Percentiles rank a stretch among this genome's conserved stretches.
These are phyloP conservation scores for Rhodotorula diobovata DNA, from an alignment of 768 basidiomycete genomes.

Conservation along the genomic window DNA sequence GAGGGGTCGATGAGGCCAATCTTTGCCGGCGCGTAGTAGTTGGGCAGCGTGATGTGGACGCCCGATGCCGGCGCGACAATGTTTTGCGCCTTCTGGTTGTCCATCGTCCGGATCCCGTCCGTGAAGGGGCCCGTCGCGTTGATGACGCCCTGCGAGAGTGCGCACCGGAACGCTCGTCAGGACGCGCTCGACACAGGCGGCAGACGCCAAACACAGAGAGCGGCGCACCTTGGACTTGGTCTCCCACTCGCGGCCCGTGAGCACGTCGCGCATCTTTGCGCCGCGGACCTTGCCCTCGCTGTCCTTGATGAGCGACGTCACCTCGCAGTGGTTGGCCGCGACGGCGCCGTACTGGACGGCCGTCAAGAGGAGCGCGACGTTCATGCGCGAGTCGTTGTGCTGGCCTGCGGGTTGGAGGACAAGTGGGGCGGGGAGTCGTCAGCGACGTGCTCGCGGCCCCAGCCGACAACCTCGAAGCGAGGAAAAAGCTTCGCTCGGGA, in stretches of 20 bases:
- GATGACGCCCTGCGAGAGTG: conserved; percentile 65
- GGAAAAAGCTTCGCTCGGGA: background rate
- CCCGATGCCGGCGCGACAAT: conserved; percentile 92
- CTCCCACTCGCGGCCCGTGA: conserved; percentile 76
- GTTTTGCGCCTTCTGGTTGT: conserved; percentile 56
- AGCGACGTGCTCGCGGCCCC: too few species aligned
- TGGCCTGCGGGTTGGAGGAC: conserved; percentile 60
- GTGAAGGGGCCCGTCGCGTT: conserved; percentile 96
- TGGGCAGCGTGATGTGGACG: conserved; percentile 91
- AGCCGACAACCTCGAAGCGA: too few species aligned
- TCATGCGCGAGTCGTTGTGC: conserved; percentile 98
- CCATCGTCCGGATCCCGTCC: conserved; percentile 76
- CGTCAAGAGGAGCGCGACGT: conserved; percentile 87
- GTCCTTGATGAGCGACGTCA: conserved; percentile 67
- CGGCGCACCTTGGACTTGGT: conserved; percentile 67
- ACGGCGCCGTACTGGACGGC: conserved; percentile 86
- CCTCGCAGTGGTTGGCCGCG: conserved; percentile 84
- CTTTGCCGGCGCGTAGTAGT: conserved; percentile 84
- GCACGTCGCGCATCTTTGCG: conserved; percentile 69
- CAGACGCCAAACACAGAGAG: too few species aligned
- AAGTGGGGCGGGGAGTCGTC: background rate
- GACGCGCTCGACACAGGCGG: background rate
- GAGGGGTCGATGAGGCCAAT: conserved; percentile 95
- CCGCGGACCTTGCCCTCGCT: conserved; percentile 59
- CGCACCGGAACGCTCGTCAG: background rate